Evolutionary conservation across 345 rosid genomes (phyloP), one percentile per base, ranked within the genome.

Genomic region (Lumnitzera littorea): DNA sequence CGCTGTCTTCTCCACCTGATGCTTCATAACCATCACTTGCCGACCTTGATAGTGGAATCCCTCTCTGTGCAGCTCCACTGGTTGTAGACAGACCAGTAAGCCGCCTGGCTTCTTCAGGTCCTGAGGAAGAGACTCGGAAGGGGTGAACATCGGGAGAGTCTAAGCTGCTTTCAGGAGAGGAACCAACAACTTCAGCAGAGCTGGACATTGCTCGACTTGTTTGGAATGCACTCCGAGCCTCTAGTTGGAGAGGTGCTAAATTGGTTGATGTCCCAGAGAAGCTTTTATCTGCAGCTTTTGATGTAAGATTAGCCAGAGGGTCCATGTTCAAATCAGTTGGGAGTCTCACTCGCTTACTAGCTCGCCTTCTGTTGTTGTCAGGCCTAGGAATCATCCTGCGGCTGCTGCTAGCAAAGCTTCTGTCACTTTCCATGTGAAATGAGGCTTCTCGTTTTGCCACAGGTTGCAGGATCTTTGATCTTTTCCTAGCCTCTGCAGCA

Each of bases 1-100:
- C 99, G 43, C 99, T 94, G 64, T 94, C 99, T 77, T 94, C 99
- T 24, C 99, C 99, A 20, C 96, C 96, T 13, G 99, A 94, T 14
- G 99, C 92, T 74, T 94, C 99, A 25, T 90, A 90, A 7, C 95
- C 99, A 61, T 94, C 96, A 58, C 96, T 94, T 56, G 95, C 78
- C 46, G 99, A 90, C 74, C 96, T 90, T 13, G 92, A 86, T 51
- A 90, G 69, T n/a, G 87, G 96, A 56, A 94, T 70, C 67, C 83
- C 87, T 67, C 67, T 80, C 60, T 72, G 84, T 69, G 80, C 68
- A 73, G 70, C 80, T 27, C 55, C 53, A 56, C 72, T 81, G 51
- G 81, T 71, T 52, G 72, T 76, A 55, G 94, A 67, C 51, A 84
- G 58, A 62, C 83, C 84, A 31, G 80, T 78, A 1, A 76, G 84